A percentile compares a stretch with the other conserved stretches of the same genome.
These are phyloP conservation scores for Pichia inconspicua DNA, from an alignment of 1,139 yeast genomes.

Conservation along the genomic window DNA sequence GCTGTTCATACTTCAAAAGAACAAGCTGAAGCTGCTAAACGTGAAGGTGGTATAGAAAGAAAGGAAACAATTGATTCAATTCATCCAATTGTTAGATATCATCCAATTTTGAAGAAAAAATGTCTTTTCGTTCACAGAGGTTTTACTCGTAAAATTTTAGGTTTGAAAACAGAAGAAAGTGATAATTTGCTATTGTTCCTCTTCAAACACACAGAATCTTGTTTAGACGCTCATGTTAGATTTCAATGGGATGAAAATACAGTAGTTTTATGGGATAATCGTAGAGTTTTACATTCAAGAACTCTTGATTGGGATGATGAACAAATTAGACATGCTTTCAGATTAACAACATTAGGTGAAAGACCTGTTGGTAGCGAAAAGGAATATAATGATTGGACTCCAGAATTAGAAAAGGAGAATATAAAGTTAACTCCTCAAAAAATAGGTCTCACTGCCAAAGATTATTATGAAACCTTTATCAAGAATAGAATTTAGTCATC, in stretches of 20 bases:
- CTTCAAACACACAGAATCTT: constrained; percentile 40
- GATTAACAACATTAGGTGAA: constrained; percentile 61
- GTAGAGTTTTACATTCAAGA: constrained; percentile 58
- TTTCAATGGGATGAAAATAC: constrained; percentile 52
- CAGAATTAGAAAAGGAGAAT: constrained; percentile 18
- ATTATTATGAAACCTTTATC: constrained; percentile 5
- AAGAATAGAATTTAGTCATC: neutral
- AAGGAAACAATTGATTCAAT: constrained; percentile 49
- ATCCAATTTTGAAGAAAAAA: constrained; percentile 61
- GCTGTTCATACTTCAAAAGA: constrained; percentile 63
- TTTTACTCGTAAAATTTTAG: constrained; percentile 54
- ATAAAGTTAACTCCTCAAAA: constrained; percentile 13
- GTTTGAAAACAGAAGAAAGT: constrained; percentile 58
- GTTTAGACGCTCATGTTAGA: constrained; percentile 48
- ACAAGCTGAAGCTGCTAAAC: constrained; percentile 51
- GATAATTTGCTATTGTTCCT: constrained; percentile 47
- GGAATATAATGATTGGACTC: constrained; percentile 24
- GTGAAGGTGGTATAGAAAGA: constrained; percentile 54
- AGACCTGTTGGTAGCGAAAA: constrained; percentile 25
- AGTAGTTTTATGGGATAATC: constrained; percentile 66
- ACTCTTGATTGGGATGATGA: constrained; percentile 52
- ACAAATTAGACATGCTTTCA: constrained; percentile 54
- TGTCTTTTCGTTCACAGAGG: constrained; percentile 51
- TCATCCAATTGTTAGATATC: constrained; percentile 62
- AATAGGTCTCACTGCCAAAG: constrained; percentile 4